These are phyloP conservation scores for Cladosporium sp. DNA, from an alignment of 2,329 filamentous ascomycete species.

Conservation along the genomic window DNA sequence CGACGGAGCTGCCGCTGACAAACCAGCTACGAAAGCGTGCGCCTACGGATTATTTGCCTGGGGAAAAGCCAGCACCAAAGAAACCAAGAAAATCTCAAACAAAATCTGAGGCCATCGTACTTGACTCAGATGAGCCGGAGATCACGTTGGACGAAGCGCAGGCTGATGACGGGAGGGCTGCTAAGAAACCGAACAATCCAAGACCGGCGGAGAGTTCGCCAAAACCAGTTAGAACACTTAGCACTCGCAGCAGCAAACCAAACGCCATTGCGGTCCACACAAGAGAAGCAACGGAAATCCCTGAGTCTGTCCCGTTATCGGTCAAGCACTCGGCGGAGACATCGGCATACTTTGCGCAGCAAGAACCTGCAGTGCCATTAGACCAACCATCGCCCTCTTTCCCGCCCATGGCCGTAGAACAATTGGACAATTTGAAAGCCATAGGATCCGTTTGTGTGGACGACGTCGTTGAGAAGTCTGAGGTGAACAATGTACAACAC, in stretches of 20 bases:
- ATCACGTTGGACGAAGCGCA: conserved; percentile 6
- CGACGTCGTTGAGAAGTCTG: too few species aligned
- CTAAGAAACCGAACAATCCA: conserved; percentile 13
- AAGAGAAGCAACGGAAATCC: neutral
- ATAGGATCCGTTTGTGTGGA: too few species aligned
- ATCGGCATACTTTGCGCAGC: conserved; percentile 12
- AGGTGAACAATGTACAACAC: too few species aligned
- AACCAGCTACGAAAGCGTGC: conserved; percentile 7
- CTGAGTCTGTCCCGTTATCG: neutral
- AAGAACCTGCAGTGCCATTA: neutral
- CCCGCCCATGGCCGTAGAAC: neutral
- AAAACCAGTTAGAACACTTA: neutral
- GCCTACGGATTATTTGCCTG: neutral
- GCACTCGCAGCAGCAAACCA: too few species aligned
- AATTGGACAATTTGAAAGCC: neutral
- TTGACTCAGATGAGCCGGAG: conserved; percentile 25
- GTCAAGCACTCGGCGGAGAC: neutral
- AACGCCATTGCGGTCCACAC: too few species aligned
- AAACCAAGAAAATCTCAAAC: conserved; percentile 16
- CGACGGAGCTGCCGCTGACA: too few species aligned
- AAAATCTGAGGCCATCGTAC: conserved; percentile 24
- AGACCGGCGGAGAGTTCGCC: conserved; percentile 11
- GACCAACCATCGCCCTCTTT: neutral
- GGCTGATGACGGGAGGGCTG: neutral
- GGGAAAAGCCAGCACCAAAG: conserved; percentile 5